Base-by-base conservation (phyloP, 2,329 filamentous ascomycete genomes). In the Aspergillus tamarii region DNA sequence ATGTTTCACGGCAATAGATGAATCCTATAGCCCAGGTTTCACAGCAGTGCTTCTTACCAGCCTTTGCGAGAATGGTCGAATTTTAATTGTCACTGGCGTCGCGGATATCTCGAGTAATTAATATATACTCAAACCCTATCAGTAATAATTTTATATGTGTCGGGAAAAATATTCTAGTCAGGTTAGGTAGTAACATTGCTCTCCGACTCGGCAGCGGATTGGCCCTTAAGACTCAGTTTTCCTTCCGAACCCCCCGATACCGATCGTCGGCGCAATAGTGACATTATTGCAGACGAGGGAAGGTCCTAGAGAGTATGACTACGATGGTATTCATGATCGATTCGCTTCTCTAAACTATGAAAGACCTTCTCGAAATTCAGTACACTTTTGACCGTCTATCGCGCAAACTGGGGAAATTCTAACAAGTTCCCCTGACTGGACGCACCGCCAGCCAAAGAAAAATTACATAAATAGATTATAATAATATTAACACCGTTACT, bases 301-400 rank as follows among this genome's bases (percentile, higher is more conserved):
- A 21, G 21, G 23, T n/a, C 14, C 3, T 7, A 6, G 28, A 9
- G 14, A 21, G 52, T 36, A 30, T 54, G 30, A 54, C 50, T 28
- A 53, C 5, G 16, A n/a, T 50, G 32, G 59, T n/a, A 32, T 46
- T 39, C 23, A 50, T 32, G 53, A 36, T 54, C 28, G 36, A 12
- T 9, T 43, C 43, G 43, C 21, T 23, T 21, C 19, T 56, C 28
- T 56, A 32, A 19, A 14, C 14, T 4, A n/a, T 21, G 21, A 26
- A 14, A 48, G 45, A 53, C 28, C 23, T 41, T 34, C 23, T 50
- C 19, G 26, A 26, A 30, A 5, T 34, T 46, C n/a, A 7, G 5
- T 43, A 8, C 50, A 62, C 41, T 53, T 57, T 62, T 48, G 41
- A 36, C 52, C 60, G 60, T 62, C 60, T 62, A 62, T 62, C 54